Percentiles rank a stretch among this genome's conserved stretches.
These are phyloP conservation scores for Aspergillus carbonarius DNA, from an alignment of 2,329 filamentous ascomycete species.

Conservation along the genomic window DNA sequence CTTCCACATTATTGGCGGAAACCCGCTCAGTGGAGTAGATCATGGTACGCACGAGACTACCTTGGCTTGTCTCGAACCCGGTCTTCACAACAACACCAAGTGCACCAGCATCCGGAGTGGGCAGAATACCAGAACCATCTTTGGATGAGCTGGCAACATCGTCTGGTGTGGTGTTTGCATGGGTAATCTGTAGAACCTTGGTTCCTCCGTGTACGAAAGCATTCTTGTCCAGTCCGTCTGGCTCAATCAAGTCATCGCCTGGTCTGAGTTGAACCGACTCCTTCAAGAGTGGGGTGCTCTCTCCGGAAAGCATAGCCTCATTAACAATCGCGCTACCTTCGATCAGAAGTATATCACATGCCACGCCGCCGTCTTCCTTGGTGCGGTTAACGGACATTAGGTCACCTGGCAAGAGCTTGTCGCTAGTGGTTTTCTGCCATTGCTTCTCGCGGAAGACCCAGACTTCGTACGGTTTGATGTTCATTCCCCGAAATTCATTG, in stretches of 20 bases:
- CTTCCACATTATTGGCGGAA: constrained; percentile 96
- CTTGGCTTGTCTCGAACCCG: constrained; percentile 97
- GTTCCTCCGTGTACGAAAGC: constrained; percentile 95
- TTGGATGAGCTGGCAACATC: constrained; percentile 62
- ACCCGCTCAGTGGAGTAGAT: constrained; percentile 99
- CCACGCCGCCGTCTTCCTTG: constrained; percentile 95
- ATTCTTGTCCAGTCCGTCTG: constrained; percentile 93
- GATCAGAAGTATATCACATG: constrained; percentile 93
- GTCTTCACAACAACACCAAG: constrained; percentile 95
- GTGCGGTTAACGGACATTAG: constrained; percentile 88
- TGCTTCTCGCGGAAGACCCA: constrained; percentile 84
- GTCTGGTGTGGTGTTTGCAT: constrained; percentile 71
- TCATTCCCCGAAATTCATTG: constrained; percentile 97
- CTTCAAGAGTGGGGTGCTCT: constrained; percentile 95
- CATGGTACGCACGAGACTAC: constrained; percentile 96
- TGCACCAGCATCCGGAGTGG: constrained; percentile 90
- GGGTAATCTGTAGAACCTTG: constrained; percentile 93
- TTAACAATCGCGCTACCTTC: constrained; percentile 97
- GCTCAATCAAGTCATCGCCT: constrained; percentile 73
- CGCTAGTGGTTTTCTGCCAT: constrained; percentile 86
- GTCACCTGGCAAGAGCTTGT: constrained; percentile 89
- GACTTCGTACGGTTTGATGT: constrained; percentile 96
- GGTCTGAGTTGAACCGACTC: constrained; percentile 92
- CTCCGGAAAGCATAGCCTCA: constrained; percentile 97
- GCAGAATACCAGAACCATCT: constrained; percentile 71